phyloP scores from a whole-genome alignment of 768 basidiomycete genomes.

The Trametopsis cervina region DNA sequence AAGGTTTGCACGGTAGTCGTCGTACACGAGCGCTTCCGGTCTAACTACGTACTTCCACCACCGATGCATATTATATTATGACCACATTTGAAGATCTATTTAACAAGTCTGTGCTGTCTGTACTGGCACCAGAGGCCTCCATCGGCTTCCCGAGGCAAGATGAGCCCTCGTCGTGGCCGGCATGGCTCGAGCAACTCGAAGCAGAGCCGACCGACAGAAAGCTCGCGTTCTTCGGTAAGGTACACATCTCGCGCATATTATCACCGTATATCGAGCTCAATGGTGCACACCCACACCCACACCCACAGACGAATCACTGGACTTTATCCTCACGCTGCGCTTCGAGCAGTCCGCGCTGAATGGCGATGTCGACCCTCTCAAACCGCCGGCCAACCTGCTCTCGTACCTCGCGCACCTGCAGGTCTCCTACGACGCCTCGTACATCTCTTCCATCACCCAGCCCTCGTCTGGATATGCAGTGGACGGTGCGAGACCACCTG shows the following conservation, averaged over 20 bases:
- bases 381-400: conserved; percentile 36
- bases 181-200: conserved; percentile 49
- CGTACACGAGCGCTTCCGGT: neutral
- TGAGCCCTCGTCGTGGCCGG: conserved; percentile 29
- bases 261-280: neutral
- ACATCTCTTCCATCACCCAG: conserved; percentile 48
- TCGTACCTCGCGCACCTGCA: conserved; percentile 64
- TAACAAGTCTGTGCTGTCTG: conserved; percentile 46
- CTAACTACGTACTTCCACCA: neutral
- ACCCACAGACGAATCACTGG: conserved; percentile 28
- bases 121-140: conserved; percentile 61
- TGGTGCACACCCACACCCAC: neutral
- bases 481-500: conserved; percentile 20
- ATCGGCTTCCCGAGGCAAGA: conserved; percentile 48
- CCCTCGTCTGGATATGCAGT: conserved; percentile 29
- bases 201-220: conserved; percentile 42
- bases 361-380: conserved; percentile 30
- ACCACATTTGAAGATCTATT: conserved; percentile 59
- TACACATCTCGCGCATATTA: conserved; percentile 9
- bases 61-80: neutral
- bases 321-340: conserved; percentile 26
- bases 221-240: conserved; percentile 72
- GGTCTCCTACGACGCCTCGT: conserved; percentile 75
- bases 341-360: conserved; percentile 17
- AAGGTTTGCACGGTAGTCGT: too few relatives aligned